Base-by-base conservation (phyloP, 208 protist species). In the Acanthamoeba castellanii region DNA sequence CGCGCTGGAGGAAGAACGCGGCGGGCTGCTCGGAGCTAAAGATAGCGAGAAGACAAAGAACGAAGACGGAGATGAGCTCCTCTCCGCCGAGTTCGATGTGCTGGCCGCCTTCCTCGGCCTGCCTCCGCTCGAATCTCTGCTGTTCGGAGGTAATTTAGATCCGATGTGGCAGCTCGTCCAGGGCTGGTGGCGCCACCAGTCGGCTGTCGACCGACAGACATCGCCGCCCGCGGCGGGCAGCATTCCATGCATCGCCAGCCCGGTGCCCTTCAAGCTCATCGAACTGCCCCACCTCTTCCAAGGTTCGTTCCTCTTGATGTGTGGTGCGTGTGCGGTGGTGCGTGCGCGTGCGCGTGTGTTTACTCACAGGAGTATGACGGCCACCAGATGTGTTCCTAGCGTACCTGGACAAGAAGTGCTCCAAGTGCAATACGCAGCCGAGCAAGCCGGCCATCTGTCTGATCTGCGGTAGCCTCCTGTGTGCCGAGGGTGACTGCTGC, bases 391-490 rank as follows among this genome's bases (percentile, higher is more conserved):
- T 91, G 59, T 91, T 91, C 37, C 85, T 57, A 1, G 25, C 55
- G 6, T 91, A 72, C 25, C 50, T 91, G 8, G 59, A 91, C 85
- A 45, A 72, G 57, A 91, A 66, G 57, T 91, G 85, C 85, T 4
- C n/a, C 32, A 66, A 72, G 32, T 91, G 85, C 45, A 72, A 72
- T 16, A 91, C 50, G 11, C 59, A 74, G 18, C 85, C 85, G 34
- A 66, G 37, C 59, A 91, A 91, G 85, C 59, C 85, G 22, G 85
- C 85, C 20, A 72, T 91, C 20, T 91, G 85, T 42, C 85, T 91
- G 42, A 16, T 91, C 3, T 91, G 85, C 61, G 85, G 59, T 13
- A 72, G 30, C 2, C 45, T 74, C 8, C 37, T 91, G 30, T 91
- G 85, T n/a, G 85, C 85, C 27, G 59, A 91, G 52, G 37, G 55